A percentile compares a stretch with the other conserved stretches of the same genome.
Conservation (phyloP, 345 rosid species). For the Bruguiera gymnorhiza region DNA sequence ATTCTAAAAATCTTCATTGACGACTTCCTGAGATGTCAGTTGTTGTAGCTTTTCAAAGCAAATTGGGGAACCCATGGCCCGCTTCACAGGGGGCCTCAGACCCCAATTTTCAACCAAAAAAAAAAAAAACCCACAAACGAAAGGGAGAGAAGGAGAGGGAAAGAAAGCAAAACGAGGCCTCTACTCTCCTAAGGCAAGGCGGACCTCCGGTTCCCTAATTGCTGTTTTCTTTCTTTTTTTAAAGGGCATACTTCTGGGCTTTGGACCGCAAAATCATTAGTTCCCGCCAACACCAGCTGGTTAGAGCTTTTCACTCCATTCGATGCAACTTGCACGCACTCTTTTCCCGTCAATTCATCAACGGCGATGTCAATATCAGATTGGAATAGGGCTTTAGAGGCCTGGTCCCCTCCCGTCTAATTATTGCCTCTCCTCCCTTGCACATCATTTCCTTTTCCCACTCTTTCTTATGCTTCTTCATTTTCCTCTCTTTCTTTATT, state of each 20-base stretch:
- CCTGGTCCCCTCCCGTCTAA: slow-evolving; percentile 18
- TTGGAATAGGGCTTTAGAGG: slow-evolving; percentile 16
- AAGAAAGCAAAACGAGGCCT: too few species aligned
- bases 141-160: too few species aligned
- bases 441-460: slow-evolving; percentile 16
- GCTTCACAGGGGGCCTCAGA: too few species aligned
- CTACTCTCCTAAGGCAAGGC: too few species aligned
- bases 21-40: too few species aligned
- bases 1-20: too few species aligned
- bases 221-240: background rate
- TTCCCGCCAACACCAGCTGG: slow-evolving; percentile 4
- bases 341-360: slow-evolving; percentile 14
- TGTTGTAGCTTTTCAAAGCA: too few species aligned
- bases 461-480: slow-evolving; percentile 1
- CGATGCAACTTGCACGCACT: background rate
- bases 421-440: slow-evolving; percentile 12
- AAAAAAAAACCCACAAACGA: too few species aligned
- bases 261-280: slow-evolving; percentile 23
- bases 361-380: slow-evolving; percentile 24
- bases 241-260: slow-evolving; percentile 1
- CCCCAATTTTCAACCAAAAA: too few species aligned
- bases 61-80: too few species aligned
- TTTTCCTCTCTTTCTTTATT: background rate
- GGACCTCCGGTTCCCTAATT: too few species aligned
- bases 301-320: slow-evolving; percentile 7